Base-by-base conservation (phyloP, 2,329 filamentous ascomycete genomes). In the Shiraia sp. region DNA sequence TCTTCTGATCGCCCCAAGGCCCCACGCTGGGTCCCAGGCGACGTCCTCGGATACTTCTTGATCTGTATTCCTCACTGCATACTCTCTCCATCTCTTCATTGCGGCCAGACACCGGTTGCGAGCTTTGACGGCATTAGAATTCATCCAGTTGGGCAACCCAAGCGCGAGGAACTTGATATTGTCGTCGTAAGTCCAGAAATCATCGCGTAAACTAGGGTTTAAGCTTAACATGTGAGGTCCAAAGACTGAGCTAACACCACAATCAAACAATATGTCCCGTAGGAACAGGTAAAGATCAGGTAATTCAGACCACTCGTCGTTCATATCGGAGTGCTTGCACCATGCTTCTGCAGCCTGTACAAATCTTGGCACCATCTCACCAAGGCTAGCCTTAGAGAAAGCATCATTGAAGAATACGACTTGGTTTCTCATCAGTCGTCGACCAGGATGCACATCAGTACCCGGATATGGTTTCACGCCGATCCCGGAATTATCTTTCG, bases 251-350 rank as follows among this genome's bases (percentile, higher is more conserved):
- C 36, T 30, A 7, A 47, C 34, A 6, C n/a, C 34, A 25, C 32
- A 39, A 6, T 24, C 38, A 34, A 53, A 46, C 10, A 46, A 16
- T 3, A 49, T 7, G 33, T 40, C 25, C 3, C 33, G 36, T n/a
- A 53, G n/a, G 19, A 51, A 53, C 1, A 14, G 8, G 38, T 41
- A 53, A 2, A 55, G 37, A 34, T 53, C 49, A n/a, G 28, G 29
- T 27, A 41, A 31, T n/a, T 40, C 29, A 5, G 44, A 22, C 51
- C 51, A 55, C 2, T 45, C 33, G 4, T 36, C 19, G 12, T 14
- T 36, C 6, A 49, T 35, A 19, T 30, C 32, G 4, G 28, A 24
- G 9, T 8, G 10, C 2, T 22, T 28, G 15, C 22, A 23, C 14
- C 25, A 28, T 7, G 32, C 5, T n/a, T 49, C 12, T 3, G 47